Evolutionary conservation across 345 rosid species (phyloP), one percentile per base, ranked within the genome.

Genomic region (Salix exigua): DNA sequence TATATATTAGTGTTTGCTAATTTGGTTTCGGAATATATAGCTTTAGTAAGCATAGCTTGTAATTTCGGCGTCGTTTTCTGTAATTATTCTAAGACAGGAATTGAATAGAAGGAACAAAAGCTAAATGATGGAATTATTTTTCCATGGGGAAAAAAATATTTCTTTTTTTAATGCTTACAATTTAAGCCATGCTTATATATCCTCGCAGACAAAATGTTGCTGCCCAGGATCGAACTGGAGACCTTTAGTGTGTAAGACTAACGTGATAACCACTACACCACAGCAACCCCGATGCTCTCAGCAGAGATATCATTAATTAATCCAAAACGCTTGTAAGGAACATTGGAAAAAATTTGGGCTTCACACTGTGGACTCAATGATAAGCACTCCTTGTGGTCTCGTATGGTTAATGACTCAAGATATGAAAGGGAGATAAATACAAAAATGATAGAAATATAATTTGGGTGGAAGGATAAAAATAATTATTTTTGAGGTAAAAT

Each of bases 221-320:
- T 75, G 82, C 73, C 79, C 81, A 77, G 75, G 80, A 83, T 79
- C 80, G 80, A 79, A 79, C 82, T 79, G 85, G 83, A 48, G 78
- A 76, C 80, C 78, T 79, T 72, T 72, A 75, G 83, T 64, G 85
- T 83, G 83, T 83, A 79, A 83, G 77, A 67, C 80, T 79, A 66
- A 78, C 82, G 82, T 76, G 83, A 79, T 83, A 76, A 79, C 81
- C 85, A 70, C 85, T 79, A 76, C 83, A 76, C 80, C 83, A 82
- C 85, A 82, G 76, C 78, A 68, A 77, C 75, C 1, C 1, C 1
- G 7, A 35, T 5, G 37, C 0, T 35, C 37, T 5, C 37, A 5
- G 1, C 5, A 35, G 37, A 35, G 1, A 7, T 35, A 35, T 35
- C 0, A 35, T 0, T 35, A 0, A 5, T 35, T 0, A 5, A 5